These are phyloP conservation scores for Vararia minispora DNA, from an alignment of 768 basidiomycete species.

Conservation along the genomic window DNA sequence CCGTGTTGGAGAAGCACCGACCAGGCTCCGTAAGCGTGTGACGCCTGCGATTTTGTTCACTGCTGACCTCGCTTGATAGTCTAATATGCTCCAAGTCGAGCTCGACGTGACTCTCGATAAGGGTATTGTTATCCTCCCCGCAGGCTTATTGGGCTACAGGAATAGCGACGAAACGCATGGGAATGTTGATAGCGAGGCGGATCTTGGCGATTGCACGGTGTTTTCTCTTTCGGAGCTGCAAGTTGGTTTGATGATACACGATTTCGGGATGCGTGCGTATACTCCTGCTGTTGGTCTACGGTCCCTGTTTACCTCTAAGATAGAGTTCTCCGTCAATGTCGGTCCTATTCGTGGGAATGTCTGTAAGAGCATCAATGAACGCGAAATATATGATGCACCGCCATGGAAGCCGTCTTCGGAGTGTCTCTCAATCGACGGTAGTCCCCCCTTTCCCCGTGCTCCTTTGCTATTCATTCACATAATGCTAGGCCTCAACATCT, in stretches of 20 bases:
- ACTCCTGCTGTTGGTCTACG: neutral
- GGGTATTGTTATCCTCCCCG: slow-evolving; percentile 52
- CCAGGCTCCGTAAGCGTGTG: slow-evolving; percentile 49
- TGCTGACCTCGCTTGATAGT: slow-evolving; percentile 29
- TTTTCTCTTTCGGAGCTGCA: slow-evolving; percentile 59
- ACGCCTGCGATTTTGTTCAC: neutral
- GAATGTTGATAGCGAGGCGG: slow-evolving; percentile 18
- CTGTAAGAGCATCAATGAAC: slow-evolving; percentile 34
- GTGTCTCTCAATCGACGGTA: slow-evolving; percentile 41
- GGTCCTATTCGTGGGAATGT: slow-evolving; percentile 47
- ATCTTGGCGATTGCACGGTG: slow-evolving; percentile 43
- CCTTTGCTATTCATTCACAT: neutral
- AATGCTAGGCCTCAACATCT: slow-evolving; percentile 57
- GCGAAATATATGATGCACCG: slow-evolving; percentile 21
- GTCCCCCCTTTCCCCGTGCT: slow-evolving; percentile 4
- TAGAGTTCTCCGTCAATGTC: slow-evolving; percentile 30
- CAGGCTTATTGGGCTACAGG: slow-evolving; percentile 55
- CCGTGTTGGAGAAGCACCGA: slow-evolving; percentile 68
- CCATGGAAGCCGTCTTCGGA: slow-evolving; percentile 18
- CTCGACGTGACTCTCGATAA: slow-evolving; percentile 41
- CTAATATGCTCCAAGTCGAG: slow-evolving; percentile 74
- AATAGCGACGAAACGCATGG: slow-evolving; percentile 17
- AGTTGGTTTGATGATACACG: slow-evolving; percentile 68
- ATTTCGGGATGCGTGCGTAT: slow-evolving; percentile 75
- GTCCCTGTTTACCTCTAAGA: slow-evolving; percentile 3